These are phyloP conservation scores for Xylariomycetidae sp. DNA, from an alignment of 2,329 filamentous ascomycete genomes.

Conservation along the genomic window DNA sequence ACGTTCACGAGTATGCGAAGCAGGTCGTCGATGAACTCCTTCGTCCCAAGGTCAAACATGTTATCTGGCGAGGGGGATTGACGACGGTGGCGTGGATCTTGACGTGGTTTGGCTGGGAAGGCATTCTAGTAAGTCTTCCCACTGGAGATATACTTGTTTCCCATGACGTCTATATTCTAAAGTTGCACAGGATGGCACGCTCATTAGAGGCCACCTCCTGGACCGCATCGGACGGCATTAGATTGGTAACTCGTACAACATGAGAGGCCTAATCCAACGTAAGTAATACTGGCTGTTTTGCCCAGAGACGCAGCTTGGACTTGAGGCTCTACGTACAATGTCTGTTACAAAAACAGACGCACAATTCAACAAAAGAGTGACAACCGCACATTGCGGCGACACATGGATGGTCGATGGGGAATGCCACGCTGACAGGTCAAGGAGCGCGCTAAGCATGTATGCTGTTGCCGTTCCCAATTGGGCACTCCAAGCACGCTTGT, in stretches of 20 bases:
- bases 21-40: slow-evolving; percentile 15
- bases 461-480: too few species aligned
- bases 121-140: slow-evolving; percentile 15
- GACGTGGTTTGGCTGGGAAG: slow-evolving; percentile 22
- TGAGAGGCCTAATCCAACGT: too few species aligned
- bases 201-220: not conserved
- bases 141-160: not conserved
- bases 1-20: slow-evolving; percentile 14
- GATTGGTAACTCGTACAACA: not conserved
- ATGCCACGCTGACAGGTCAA: too few species aligned
- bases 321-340: not conserved
- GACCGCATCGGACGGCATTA: not conserved
- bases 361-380: too few species aligned
- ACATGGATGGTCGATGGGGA: too few species aligned
- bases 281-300: too few species aligned
- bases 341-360: too few species aligned
- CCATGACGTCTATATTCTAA: not conserved
- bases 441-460: too few species aligned
- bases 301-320: too few species aligned
- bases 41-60: slow-evolving; percentile 11
- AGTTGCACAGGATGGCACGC: not conserved
- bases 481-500: too few species aligned
- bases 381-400: too few species aligned
- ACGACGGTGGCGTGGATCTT: slow-evolving; percentile 17
- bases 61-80: slow-evolving; percentile 19